Evolutionary conservation across 495 filamentous ascomycete species (phyloP), one percentile per base, ranked within the genome.

Genomic region (Hyaloscypha hepaticicola): DNA sequence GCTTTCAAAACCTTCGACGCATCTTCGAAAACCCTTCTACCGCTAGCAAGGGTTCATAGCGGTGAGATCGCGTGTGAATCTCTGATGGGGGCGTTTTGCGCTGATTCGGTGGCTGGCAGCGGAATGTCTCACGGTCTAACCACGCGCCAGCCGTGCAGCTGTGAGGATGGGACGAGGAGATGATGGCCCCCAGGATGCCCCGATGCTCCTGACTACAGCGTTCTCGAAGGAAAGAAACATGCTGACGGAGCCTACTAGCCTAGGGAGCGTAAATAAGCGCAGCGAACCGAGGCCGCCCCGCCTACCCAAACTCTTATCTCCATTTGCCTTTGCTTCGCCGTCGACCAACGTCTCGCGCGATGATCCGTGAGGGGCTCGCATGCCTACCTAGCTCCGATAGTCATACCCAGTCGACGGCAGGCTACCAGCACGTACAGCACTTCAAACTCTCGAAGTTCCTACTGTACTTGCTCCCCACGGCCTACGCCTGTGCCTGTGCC

Each of bases 1-100:
- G 59, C 57, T 48, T 64, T 29, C 22, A 25, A 57, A 57, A 55
- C 58, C 64, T 66, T 70, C 68, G 26, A 58, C 64, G 66, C 61
- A 58, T 49, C 48, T 64, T 68, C 61, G 21, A 64, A 45, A 45
- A 66, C 14, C 45, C 63, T 60, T 60, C 63, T 59, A 63, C 38
- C 31, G 50, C 34, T 50, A 49, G 50, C 38, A 33, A 4, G 38
- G 38, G 16, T 8, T 4, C 11, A 0, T 16, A 19, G 19, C 38
- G 38, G 38, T 45, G 38, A 45, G 38, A 41, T 45, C 38, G 38
- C 31, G 38, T 0, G 38, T n/a, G n/a, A n/a, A n/a, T n/a, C n/a
- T n/a, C n/a, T n/a, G 12, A 45, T 4, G 38, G 38, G 16, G 38
- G 38, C 38, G 38, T 45, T 14, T 45, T n/a, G n/a, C 38, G 14